phyloP scores from a whole-genome alignment of 2,329 filamentous ascomycete genomes.

The Onygena corvina region DNA sequence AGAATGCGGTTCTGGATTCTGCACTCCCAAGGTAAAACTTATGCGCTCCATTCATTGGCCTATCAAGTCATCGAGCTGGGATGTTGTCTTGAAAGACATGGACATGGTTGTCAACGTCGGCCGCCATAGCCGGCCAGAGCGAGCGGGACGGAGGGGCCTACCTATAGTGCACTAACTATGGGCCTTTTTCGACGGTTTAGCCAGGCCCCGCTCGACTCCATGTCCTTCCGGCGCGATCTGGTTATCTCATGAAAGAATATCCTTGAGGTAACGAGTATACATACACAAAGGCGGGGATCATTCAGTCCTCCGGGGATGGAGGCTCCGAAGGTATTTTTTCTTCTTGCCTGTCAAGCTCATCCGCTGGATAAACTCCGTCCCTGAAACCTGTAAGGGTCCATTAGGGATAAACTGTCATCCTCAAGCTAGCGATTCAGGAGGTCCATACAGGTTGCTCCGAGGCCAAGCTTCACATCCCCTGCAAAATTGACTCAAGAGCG shows the following conservation, averaged over 20 bases:
- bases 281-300: no score
- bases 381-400: background rate
- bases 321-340: background rate
- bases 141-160: background rate
- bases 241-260: no score
- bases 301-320: background rate
- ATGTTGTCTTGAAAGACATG: background rate
- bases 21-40: no score
- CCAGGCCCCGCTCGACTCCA: background rate
- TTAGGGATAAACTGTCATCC: background rate
- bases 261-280: no score
- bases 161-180: background rate
- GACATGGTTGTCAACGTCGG: background rate
- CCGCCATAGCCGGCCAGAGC: background rate
- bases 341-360: background rate
- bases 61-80: background rate
- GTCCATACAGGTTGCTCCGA: background rate
- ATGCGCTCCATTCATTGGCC: no score
- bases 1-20: no score
- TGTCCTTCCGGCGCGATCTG: no score
- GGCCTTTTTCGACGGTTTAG: background rate
- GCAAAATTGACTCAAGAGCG: slow-evolving; percentile 3
- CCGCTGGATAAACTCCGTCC: background rate
- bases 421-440: background rate
- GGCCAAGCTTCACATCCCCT: background rate